These are phyloP conservation scores for Ophiostoma quercus DNA, from an alignment of 2,329 filamentous ascomycete species.

Conservation along the genomic window DNA sequence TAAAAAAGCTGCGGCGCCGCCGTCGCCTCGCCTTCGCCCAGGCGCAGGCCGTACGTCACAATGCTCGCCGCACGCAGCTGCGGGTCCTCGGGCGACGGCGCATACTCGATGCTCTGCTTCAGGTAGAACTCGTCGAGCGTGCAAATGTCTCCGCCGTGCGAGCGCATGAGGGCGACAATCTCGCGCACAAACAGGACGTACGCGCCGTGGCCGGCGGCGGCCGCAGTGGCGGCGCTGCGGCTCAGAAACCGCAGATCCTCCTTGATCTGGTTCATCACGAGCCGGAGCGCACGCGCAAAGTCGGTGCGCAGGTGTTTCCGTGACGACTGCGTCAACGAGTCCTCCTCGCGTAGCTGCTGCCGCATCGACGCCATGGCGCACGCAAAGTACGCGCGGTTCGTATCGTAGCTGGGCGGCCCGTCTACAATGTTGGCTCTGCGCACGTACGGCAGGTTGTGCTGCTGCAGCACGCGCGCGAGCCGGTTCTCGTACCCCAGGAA, in stretches of 20 bases:
- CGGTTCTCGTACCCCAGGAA: slow-evolving; percentile 46
- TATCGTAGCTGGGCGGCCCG: slow-evolving; percentile 42
- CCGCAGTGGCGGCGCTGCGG: slow-evolving; percentile 29
- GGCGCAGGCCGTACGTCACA: slow-evolving; percentile 50
- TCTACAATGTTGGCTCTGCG: slow-evolving; percentile 36
- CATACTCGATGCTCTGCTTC: slow-evolving; percentile 52
- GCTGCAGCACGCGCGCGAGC: slow-evolving; percentile 44
- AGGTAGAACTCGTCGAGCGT: slow-evolving; percentile 52
- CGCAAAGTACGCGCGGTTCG: slow-evolving; percentile 47
- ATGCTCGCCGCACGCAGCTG: slow-evolving; percentile 53
- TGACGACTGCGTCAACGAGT: slow-evolving; percentile 25
- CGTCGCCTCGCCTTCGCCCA: slow-evolving; percentile 48
- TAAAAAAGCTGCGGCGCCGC: slow-evolving; percentile 50
- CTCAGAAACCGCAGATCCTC: slow-evolving; percentile 40
- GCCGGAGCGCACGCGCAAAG: slow-evolving; percentile 41
- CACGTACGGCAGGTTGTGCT: slow-evolving; percentile 41
- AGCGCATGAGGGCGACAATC: slow-evolving; percentile 50
- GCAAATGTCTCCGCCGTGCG: slow-evolving; percentile 50
- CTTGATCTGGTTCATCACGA: slow-evolving; percentile 52
- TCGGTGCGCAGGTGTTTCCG: slow-evolving; percentile 39
- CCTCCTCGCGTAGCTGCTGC: slow-evolving; percentile 39
- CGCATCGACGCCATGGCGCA: slow-evolving; percentile 49
- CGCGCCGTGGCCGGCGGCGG: slow-evolving; percentile 37
- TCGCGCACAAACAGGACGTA: slow-evolving; percentile 50
- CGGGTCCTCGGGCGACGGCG: slow-evolving; percentile 51